Evolutionary conservation across 495 filamentous ascomycete species (phyloP).

Genomic region (Peziza echinospora): DNA sequence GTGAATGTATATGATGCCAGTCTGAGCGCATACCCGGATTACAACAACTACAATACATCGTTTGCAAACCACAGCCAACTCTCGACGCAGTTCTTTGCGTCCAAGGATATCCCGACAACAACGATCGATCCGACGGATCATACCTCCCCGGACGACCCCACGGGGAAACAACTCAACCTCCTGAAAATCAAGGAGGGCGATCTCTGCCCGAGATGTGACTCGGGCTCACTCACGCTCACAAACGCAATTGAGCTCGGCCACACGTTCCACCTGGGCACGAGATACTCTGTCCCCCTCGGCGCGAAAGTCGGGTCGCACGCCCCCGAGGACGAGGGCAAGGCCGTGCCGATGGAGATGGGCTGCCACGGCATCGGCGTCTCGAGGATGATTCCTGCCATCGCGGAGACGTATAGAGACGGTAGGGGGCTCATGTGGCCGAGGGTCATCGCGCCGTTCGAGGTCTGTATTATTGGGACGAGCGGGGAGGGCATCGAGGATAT

Average conservation of each 20-base stretch:
- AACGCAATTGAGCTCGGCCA: constrained; percentile 77
- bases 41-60: constrained; percentile 12
- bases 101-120: constrained; percentile 20
- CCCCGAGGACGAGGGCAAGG: constrained; percentile 6
- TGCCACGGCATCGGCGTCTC: constrained; percentile 92
- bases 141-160: constrained; percentile 4
- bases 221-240: constrained; percentile 41
- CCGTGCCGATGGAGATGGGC: constrained; percentile 63
- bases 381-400: constrained; percentile 69
- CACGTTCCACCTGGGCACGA: constrained; percentile 80
- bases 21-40: constrained; percentile 18
- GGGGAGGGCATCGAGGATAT: constrained; percentile 31
- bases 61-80: constrained; percentile 17
- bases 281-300: constrained; percentile 56
- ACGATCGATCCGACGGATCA: constrained; percentile 2
- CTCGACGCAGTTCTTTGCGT: constrained; percentile 13
- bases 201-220: constrained; percentile 43
- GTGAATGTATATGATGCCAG: constrained; percentile 34
- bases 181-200: constrained; percentile 46
- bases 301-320: constrained; percentile 27
- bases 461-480: constrained; percentile 40
- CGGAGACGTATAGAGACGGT: constrained; percentile 45
- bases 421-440: constrained; percentile 77
- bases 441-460: constrained; percentile 68
- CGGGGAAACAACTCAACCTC: constrained; percentile 29